Percentiles rank a stretch among this genome's conserved stretches.
Conservation (phyloP, 1,139 yeast genomes). For the Candida pseudoviswanathii region DNA sequence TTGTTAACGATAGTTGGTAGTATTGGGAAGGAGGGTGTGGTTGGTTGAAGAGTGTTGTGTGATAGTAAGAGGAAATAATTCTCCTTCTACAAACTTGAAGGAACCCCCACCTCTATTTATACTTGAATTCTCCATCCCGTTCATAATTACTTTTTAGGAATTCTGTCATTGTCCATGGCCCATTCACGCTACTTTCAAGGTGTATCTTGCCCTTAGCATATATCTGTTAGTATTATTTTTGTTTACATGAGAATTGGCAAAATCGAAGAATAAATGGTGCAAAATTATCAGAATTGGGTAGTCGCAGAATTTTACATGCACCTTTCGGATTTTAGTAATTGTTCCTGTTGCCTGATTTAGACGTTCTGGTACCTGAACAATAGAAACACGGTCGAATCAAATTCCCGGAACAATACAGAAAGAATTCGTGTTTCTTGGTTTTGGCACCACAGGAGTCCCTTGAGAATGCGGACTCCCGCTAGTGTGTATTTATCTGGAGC, state of each 20-base stretch:
- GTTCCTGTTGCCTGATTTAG: not conserved
- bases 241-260: not conserved
- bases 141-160: not conserved
- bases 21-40: not conserved
- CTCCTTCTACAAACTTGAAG: not conserved
- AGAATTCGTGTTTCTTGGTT: not conserved
- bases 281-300: not conserved
- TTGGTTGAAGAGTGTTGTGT: too few species aligned
- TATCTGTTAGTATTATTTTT: not conserved
- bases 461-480: not conserved
- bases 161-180: not conserved
- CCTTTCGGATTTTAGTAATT: not conserved
- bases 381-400: not conserved
- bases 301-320: slow-evolving; percentile 1
- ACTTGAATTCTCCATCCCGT: not conserved
- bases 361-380: not conserved
- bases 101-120: not conserved
- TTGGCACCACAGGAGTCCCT: not conserved
- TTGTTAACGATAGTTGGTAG: not conserved
- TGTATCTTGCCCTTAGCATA: not conserved
- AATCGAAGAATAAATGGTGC: not conserved
- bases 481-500: not conserved
- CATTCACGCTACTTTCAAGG: not conserved
- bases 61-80: not conserved
- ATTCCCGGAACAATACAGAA: not conserved